These are phyloP conservation scores for Paramecium pentaurelia DNA, from an alignment of 73 alveolate species.

Conservation along the genomic window DNA sequence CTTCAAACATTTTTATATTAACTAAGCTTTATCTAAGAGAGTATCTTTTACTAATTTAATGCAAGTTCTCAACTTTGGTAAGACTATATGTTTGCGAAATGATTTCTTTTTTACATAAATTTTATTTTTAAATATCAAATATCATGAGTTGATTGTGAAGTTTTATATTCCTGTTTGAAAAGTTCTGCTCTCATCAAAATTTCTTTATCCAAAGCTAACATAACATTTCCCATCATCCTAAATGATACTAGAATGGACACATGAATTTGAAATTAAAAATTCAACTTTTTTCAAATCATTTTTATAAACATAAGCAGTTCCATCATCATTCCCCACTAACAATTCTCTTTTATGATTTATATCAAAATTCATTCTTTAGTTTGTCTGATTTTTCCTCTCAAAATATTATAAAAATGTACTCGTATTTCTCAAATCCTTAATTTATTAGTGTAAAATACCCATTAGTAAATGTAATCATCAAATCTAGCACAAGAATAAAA, in stretches of 20 bases:
- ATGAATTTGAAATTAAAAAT: background rate
- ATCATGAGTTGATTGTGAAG: background rate
- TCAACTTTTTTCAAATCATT: background rate
- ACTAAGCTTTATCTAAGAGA: too few relatives aligned
- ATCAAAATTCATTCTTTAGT: slow-evolving; percentile 7
- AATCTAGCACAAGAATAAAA: slow-evolving; percentile 22
- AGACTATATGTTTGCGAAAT: too few relatives aligned
- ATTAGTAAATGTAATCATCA: background rate
- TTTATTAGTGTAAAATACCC: background rate
- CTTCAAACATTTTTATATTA: too few relatives aligned
- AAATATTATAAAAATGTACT: background rate
- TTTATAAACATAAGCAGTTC: background rate
- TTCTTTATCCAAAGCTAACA: background rate
- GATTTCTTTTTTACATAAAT: too few relatives aligned
- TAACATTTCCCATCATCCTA: background rate
- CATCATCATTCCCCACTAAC: background rate
- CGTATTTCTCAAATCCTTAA: background rate
- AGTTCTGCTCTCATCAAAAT: background rate
- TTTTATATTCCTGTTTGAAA: background rate
- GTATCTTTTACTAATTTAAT: too few relatives aligned
- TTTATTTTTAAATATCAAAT: background rate
- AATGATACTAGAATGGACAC: background rate
- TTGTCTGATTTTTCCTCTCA: background rate
- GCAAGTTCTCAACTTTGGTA: too few relatives aligned
- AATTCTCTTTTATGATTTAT: background rate